Conservation (phyloP, 768 basidiomycete genomes). For the Clathrus columnatus region DNA sequence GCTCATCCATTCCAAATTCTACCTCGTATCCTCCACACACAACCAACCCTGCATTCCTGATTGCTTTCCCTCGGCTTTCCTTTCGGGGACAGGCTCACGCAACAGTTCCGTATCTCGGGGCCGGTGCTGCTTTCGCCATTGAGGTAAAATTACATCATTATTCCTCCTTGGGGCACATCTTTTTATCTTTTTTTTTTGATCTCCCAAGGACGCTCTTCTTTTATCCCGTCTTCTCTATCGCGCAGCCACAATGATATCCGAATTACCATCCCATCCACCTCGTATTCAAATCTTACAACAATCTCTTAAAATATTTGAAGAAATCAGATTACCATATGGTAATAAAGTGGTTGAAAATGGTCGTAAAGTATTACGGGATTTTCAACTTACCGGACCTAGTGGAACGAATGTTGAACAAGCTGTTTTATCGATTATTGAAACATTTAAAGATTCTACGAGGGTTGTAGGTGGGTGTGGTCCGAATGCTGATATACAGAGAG, state of each 20-base stretch:
- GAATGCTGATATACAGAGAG: not conserved
- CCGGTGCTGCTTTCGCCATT: constrained; percentile 43
- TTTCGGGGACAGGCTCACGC: constrained; percentile 41
- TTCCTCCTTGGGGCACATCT: not conserved
- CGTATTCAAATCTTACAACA: constrained; percentile 11
- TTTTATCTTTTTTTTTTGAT: not conserved
- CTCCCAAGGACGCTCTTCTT: constrained; percentile 21
- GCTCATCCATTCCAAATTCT: not conserved
- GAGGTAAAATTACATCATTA: constrained; percentile 26
- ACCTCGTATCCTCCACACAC: not conserved
- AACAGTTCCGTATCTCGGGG: constrained; percentile 38
- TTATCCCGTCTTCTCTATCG: constrained; percentile 23
- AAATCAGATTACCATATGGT: constrained; percentile 22
- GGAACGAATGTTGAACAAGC: not conserved
- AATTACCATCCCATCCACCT: constrained; percentile 11
- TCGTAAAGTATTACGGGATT: not conserved
- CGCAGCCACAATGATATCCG: constrained; percentile 15
- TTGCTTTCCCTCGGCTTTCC: not conserved
- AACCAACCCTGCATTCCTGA: not conserved
- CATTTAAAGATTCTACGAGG: not conserved
- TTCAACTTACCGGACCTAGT: not conserved
- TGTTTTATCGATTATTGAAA: not conserved
- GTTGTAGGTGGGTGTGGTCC: not conserved
- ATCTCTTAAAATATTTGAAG: constrained; percentile 25
- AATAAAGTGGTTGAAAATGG: constrained; percentile 10